Evolutionary conservation across 768 basidiomycete genomes (phyloP).

Genomic region (Xanthoconium stramineum): DNA sequence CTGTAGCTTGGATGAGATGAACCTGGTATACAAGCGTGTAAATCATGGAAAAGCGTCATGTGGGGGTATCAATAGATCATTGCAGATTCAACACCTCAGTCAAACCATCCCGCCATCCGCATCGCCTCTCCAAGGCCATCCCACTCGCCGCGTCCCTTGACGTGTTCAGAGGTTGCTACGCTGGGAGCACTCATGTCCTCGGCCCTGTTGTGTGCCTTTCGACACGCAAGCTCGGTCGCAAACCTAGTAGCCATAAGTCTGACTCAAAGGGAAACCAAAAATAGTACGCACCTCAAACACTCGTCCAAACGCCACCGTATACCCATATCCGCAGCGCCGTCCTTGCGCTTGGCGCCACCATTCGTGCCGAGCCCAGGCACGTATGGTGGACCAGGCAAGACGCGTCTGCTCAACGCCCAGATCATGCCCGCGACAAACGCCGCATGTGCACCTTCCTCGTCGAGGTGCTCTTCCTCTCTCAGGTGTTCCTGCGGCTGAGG

Average conservation of each 20-base stretch:
- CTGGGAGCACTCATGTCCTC: conserved; percentile 4
- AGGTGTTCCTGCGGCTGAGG: conserved; percentile 13
- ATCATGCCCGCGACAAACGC: conserved; percentile 90
- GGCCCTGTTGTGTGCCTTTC: conserved; percentile 45
- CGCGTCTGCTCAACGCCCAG: conserved; percentile 67
- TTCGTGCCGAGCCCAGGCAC: conserved; percentile 39
- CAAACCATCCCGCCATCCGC: conserved; percentile 73
- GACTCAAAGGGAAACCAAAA: conserved; percentile 2
- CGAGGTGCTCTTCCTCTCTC: conserved; percentile 41
- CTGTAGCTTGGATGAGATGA: neutral
- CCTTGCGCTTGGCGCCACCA: conserved; percentile 31
- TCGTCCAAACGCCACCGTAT: conserved; percentile 80
- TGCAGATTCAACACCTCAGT: conserved; percentile 27
- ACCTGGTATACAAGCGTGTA: conserved; percentile 1
- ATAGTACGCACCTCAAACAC: conserved; percentile 56
- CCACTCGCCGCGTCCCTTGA: conserved; percentile 51
- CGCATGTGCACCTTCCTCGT: conserved; percentile 77
- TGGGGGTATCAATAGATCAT: neutral
- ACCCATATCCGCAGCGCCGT: conserved; percentile 30
- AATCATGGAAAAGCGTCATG: neutral
- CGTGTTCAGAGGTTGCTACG: conserved; percentile 10
- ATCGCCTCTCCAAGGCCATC: conserved; percentile 72
- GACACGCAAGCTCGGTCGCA: conserved; percentile 77
- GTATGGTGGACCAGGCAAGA: conserved; percentile 77
- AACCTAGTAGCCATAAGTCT: conserved; percentile 46